Base-by-base conservation (phyloP, 108 stramenopile species). In the Cylindrotheca fusiformis region DNA sequence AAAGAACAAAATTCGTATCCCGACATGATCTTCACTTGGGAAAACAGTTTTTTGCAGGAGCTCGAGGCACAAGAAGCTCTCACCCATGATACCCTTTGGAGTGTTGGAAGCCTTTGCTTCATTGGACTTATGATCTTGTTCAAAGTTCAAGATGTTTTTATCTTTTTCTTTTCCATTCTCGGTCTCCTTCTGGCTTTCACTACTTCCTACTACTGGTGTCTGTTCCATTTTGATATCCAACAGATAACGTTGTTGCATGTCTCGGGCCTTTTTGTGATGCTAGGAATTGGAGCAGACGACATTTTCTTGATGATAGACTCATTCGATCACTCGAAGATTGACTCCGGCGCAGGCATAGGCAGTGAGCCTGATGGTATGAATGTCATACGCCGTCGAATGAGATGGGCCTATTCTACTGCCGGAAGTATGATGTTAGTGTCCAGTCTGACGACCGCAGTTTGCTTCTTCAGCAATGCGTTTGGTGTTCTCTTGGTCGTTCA, bases 341-440 rank as follows among this genome's bases (percentile, higher is more conserved):
- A 45, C 5, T 45, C 46, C 5, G 44, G 27, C 20, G 58, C 33
- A 46, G 27, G 25, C 8, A n/a, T n/a, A n/a, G 41, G 46, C n/a
- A 32, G 21, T 21, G 56, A 58, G 21, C 19, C 4, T 17, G 58
- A 20, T 59, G 46, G 44, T 24, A n/a, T 27, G 12, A 20, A 59
- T 12, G 14, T 45, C 17, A 32, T 59, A 44, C 2, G 44, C 21
- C 2, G 26, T 18, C 58, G 41, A 45, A 59, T 59, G 41, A 22
- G 27, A 23, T 28, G 23, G 5, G 58, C 58, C 19, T 59, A 59
- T 23, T 3, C 21, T 8, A 44, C 20, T 14, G 58, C 58, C 14
- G 58, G 58, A 6, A 45, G 58, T 21, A 59, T 59, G 58, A 59
- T 59, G 58, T 44, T 59, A 45, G 58, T 59, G 27, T 59, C 58